Percentiles rank a stretch among this genome's conserved stretches.
Conservation (phyloP, 2,329 filamentous ascomycete genomes). For the Colletotrichum trifolii region DNA sequence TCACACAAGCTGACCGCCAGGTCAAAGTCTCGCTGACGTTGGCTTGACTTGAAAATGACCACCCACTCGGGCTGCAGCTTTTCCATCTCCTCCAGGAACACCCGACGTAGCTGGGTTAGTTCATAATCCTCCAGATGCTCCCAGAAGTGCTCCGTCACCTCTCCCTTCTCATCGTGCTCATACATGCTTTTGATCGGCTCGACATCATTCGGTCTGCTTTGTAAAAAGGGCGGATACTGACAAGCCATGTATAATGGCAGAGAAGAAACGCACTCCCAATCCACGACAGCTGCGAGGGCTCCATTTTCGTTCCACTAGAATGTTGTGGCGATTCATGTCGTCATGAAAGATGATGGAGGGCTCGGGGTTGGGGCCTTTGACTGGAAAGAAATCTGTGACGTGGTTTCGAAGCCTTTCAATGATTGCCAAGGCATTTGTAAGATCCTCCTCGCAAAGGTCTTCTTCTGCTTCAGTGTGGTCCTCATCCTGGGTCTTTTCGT, state of each 20-base stretch:
- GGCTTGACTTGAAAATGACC: background rate
- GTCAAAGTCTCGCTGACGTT: constrained; percentile 5
- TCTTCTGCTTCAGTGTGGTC: constrained; percentile 36
- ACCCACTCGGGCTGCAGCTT: constrained; percentile 12
- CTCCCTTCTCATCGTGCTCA: constrained; percentile 1
- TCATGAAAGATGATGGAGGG: constrained; percentile 48
- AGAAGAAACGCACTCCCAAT: constrained; percentile 56
- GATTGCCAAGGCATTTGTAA: constrained; percentile 41
- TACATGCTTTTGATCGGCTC: constrained; percentile 8
- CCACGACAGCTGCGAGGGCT: constrained; percentile 49
- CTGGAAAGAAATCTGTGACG: constrained; percentile 47
- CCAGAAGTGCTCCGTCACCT: constrained; percentile 1
- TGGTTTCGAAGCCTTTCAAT: constrained; percentile 43
- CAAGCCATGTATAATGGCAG: constrained; percentile 46
- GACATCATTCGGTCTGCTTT: background rate
- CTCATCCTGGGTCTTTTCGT: background rate
- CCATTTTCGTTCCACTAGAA: constrained; percentile 52
- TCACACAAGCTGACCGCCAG: background rate
- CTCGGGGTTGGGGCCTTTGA: constrained; percentile 39
- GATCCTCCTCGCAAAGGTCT: constrained; percentile 43
- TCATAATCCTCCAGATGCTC: constrained; percentile 7
- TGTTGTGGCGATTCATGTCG: constrained; percentile 51
- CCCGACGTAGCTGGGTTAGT: background rate
- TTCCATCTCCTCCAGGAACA: constrained; percentile 7
- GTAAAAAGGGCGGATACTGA: constrained; percentile 1